Evolutionary conservation across 2,329 filamentous ascomycete genomes (phyloP).

Genomic region (Endothia cerciana): DNA sequence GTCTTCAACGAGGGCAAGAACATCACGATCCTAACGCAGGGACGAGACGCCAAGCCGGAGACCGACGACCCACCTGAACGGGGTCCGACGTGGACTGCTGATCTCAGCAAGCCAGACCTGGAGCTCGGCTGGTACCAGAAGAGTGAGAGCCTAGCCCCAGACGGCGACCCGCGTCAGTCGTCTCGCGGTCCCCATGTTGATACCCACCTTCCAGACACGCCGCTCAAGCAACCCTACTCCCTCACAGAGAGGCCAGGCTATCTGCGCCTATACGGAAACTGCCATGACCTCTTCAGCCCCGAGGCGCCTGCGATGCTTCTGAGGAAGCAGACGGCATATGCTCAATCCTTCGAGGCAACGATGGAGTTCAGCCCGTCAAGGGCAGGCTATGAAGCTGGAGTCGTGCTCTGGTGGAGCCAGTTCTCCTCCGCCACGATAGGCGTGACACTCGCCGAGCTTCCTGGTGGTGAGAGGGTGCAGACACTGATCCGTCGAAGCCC

Average conservation of each 20-base stretch:
- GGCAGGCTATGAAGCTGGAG: conserved; percentile 53
- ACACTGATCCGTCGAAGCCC: conserved; percentile 32
- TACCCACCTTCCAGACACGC: conserved; percentile 45
- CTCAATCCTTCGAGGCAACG: conserved; percentile 46
- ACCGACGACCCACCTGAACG: conserved; percentile 37
- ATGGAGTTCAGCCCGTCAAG: conserved; percentile 51
- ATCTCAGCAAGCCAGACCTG: conserved; percentile 39
- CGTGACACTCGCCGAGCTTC: conserved; percentile 32
- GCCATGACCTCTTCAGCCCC: conserved; percentile 54
- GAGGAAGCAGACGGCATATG: conserved; percentile 54
- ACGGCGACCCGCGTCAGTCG: too few relatives aligned
- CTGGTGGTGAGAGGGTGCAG: conserved; percentile 22
- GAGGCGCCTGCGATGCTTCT: conserved; percentile 56
- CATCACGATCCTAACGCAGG: conserved; percentile 44
- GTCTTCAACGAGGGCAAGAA: conserved; percentile 52
- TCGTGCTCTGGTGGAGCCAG: conserved; percentile 58
- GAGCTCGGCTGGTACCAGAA: conserved; percentile 46
- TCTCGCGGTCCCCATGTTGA: conserved; percentile 5
- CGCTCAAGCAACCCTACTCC: conserved; percentile 50
- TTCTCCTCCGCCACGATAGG: conserved; percentile 42
- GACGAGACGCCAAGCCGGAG: conserved; percentile 32
- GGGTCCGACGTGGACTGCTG: conserved; percentile 36
- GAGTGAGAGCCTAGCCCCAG: conserved; percentile 32
- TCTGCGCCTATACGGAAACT: conserved; percentile 55
- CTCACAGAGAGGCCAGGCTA: conserved; percentile 47